phyloP scores from a whole-genome alignment of 148 eudicot genomes.

The Spergularia marina region DNA sequence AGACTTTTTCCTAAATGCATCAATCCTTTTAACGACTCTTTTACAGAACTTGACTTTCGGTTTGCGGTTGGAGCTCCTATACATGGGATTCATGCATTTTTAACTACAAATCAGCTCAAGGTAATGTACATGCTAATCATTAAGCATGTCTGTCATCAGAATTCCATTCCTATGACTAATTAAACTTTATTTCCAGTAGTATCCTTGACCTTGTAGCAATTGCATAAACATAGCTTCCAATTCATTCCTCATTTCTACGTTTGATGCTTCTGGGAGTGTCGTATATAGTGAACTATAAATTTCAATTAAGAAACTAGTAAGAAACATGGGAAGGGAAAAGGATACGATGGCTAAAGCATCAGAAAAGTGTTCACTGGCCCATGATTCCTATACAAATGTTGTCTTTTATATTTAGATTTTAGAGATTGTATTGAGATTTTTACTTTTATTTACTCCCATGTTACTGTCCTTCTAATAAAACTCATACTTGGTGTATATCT shows the following conservation, averaged over 20 bases:
- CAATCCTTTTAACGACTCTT: conserved; percentile 1
- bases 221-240: not conserved
- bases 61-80: conserved; percentile 94
- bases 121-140: conserved; percentile 31
- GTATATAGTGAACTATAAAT: not conserved
- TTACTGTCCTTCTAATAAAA: not conserved
- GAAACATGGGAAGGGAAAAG: not conserved
- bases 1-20: not conserved
- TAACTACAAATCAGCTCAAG: conserved; percentile 93
- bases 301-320: not conserved
- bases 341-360: not conserved
- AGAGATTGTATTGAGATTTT: too few species aligned
- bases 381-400: not conserved
- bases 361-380: not conserved
- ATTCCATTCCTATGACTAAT: not conserved
- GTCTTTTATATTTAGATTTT: not conserved
- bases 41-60: conserved; percentile 94
- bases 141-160: not conserved
- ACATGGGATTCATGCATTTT: conserved; percentile 90
- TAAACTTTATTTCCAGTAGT: not conserved
- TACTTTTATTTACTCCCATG: not conserved
- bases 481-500: not conserved
- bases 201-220: not conserved
- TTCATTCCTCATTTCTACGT: not conserved
- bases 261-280: not conserved